Evolutionary conservation across 305 asterid genomes (phyloP), one percentile per base, ranked within the genome.

Genomic region (Solanum hybrid): DNA sequence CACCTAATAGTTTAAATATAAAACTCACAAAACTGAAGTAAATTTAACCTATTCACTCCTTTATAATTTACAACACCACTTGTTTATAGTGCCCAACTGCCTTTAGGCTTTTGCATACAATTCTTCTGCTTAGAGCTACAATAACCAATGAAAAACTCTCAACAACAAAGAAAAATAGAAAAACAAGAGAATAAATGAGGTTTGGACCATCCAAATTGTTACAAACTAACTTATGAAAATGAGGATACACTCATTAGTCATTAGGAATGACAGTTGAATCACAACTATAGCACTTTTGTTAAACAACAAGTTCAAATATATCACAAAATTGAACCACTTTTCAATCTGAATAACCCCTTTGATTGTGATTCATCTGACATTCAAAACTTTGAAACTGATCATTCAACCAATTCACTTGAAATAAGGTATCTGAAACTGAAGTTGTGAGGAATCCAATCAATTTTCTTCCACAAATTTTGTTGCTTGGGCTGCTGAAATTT

Each of bases 391-490:
- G 60, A 46, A 6, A 5, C 6, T 46, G 26, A 34, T 81, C 89
- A 92, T 69, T 90, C 89, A 36, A 93, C 88, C 56, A 97, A 93
- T 77, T 97, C 98, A 79, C 93, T 87, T 2, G 97, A 87, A 80
- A 97, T 92, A 51, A 92, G 89, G 92, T 94, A 95, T 3, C 95
- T 93, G 87, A 96, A 97, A 80, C 92, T 72, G 95, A 95, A 97
- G 89, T 93, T 91, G 90, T 96, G 98, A 46, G 99, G 96, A 81
- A 91, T 79, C 94, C 95, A 97, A 26, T 94, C 96, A 26, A 97
- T 93, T 89, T 94, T 97, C 90, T 92, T 96, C 94, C 92, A 92
- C 27, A 91, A 38, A 89, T 94, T 95, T 14, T 92, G 94, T 69
- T 90, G 90, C 75, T 90, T 90, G 51, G 88, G 37, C 90, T 92